phyloP scores from a whole-genome alignment of 2,329 filamentous ascomycete species.

The Phaeophleospora eucalypticola region DNA sequence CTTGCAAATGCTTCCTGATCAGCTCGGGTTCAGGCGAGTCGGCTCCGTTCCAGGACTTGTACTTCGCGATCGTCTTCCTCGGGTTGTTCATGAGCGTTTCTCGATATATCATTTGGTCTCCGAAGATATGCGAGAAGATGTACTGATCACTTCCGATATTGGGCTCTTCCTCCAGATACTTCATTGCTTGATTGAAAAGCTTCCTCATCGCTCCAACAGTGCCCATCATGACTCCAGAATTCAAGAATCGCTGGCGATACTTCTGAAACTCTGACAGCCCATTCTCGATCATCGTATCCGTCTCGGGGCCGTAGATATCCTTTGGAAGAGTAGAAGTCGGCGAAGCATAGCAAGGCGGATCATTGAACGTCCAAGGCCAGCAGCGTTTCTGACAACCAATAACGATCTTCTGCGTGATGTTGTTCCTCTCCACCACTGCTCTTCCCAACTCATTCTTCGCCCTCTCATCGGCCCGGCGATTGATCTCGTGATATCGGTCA shows the following conservation, averaged over 20 bases:
- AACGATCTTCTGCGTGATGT: slow-evolving; percentile 51
- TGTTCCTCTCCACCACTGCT: slow-evolving; percentile 15
- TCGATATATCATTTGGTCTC: slow-evolving; percentile 31
- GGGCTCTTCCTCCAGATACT: slow-evolving; percentile 24
- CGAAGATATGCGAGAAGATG: slow-evolving; percentile 30
- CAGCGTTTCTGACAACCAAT: slow-evolving; percentile 56
- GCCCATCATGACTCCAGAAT: slow-evolving; percentile 23
- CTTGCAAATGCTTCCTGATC: slow-evolving; percentile 18
- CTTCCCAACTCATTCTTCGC: slow-evolving; percentile 37
- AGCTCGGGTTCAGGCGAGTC: slow-evolving; percentile 13
- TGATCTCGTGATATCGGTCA: slow-evolving; percentile 37
- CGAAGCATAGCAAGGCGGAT: slow-evolving; percentile 51
- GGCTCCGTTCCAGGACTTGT: slow-evolving; percentile 4
- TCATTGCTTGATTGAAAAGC: slow-evolving; percentile 30
- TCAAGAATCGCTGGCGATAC: slow-evolving; percentile 43
- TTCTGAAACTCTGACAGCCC: slow-evolving; percentile 32
- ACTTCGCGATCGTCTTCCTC: slow-evolving; percentile 8
- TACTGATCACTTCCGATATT: slow-evolving; percentile 36
- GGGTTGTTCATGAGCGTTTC: slow-evolving; percentile 15
- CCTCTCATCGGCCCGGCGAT: slow-evolving; percentile 41
- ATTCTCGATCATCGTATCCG: slow-evolving; percentile 45
- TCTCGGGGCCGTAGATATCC: slow-evolving; percentile 46
- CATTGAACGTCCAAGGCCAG: slow-evolving; percentile 38
- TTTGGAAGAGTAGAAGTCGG: slow-evolving; percentile 50
- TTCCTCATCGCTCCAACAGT: slow-evolving; percentile 25